phyloP scores from a whole-genome alignment of 2,329 filamentous ascomycete genomes.

The Paraconiothyrium brasiliense region DNA sequence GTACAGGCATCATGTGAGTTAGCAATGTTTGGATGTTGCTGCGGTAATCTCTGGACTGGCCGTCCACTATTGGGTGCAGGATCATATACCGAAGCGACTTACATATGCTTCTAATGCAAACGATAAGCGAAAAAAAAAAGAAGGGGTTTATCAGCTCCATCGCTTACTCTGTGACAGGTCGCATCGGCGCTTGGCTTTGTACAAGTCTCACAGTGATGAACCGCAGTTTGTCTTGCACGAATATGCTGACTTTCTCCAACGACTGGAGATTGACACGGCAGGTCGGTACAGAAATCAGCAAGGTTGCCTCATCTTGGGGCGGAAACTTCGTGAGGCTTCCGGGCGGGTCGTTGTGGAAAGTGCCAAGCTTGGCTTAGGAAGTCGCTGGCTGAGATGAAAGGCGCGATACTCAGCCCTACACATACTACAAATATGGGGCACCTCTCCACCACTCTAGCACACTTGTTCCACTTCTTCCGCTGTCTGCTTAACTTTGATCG shows the following conservation, averaged over 20 bases:
- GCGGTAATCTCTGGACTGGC: too few relatives aligned
- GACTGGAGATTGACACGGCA: too few relatives aligned
- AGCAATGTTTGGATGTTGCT: too few relatives aligned
- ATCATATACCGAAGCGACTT: too few relatives aligned
- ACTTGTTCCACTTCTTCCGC: slow-evolving; percentile 11
- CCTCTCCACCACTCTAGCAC: slow-evolving; percentile 11
- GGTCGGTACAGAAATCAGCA: background rate
- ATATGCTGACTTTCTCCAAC: too few relatives aligned
- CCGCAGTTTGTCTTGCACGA: background rate
- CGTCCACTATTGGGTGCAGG: too few relatives aligned
- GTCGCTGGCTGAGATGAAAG: slow-evolving; percentile 17
- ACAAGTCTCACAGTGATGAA: background rate
- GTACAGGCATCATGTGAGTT: too few relatives aligned
- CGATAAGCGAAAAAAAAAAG: too few relatives aligned
- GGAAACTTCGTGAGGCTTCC: slow-evolving; percentile 1
- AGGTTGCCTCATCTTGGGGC: background rate
- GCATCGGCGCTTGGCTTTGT: too few relatives aligned
- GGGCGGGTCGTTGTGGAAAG: background rate
- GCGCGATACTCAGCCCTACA: slow-evolving; percentile 21
- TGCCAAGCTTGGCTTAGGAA: slow-evolving; percentile 5
- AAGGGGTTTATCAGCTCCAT: too few relatives aligned
- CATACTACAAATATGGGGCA: slow-evolving; percentile 18
- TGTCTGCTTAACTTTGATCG: slow-evolving; percentile 1
- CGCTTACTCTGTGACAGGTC: too few relatives aligned
- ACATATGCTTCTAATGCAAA: too few relatives aligned